These are phyloP conservation scores for Medicago lupulina DNA, from an alignment of 306 rosid species.

Conservation along the genomic window DNA sequence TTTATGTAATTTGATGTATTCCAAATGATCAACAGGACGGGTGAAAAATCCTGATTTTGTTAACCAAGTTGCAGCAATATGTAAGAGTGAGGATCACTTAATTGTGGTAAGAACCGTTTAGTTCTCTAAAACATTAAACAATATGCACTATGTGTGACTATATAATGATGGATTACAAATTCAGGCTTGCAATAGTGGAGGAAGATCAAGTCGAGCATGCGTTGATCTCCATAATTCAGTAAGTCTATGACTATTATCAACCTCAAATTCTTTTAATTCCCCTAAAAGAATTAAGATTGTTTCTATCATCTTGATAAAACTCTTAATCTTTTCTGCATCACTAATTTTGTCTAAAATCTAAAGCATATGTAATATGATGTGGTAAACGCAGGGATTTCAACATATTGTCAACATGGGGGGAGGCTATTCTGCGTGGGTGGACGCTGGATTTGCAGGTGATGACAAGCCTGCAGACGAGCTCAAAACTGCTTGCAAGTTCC, in stretches of 20 bases:
- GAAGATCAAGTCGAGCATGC: constrained; percentile 38
- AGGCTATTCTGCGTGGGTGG: constrained; percentile 79
- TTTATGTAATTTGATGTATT: no score
- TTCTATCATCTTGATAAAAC: no score
- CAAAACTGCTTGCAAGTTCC: no score
- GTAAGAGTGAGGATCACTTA: constrained; percentile 44
- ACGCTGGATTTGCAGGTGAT: constrained; percentile 69
- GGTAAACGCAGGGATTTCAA: constrained; percentile 56
- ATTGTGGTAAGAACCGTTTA: constrained; percentile 38
- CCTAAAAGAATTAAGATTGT: no score
- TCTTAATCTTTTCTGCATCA: no score
- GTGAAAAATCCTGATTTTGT: constrained; percentile 49
- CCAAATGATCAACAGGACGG: constrained; percentile 37
- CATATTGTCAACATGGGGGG: constrained; percentile 67
- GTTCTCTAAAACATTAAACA: neutral
- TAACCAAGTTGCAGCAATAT: constrained; percentile 39
- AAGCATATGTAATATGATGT: neutral
- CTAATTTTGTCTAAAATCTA: no score
- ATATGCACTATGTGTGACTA: no score
- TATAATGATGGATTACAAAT: constrained; percentile 24
- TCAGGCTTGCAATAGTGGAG: constrained; percentile 51
- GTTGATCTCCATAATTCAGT: constrained; percentile 40
- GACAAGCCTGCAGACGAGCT: constrained; percentile 45
- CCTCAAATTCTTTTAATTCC: neutral
- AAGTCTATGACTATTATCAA: constrained; percentile 10